Percentiles rank a stretch among this genome's conserved stretches.
Evolutionary conservation across 306 rosid species (phyloP).

Genomic region (Medicago ruthenica): DNA sequence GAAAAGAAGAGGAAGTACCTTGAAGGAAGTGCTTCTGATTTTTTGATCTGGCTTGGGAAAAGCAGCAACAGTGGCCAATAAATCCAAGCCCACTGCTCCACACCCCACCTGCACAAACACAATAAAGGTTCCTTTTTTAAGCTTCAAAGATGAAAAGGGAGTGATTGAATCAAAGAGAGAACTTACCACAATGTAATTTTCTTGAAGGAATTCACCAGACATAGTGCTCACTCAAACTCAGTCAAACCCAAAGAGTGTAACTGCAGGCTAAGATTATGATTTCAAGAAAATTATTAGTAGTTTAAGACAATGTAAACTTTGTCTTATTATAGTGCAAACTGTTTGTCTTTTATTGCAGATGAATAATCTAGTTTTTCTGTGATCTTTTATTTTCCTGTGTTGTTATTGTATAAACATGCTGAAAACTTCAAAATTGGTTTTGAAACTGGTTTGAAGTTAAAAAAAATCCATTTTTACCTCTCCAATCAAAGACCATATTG

Average conservation of each 20-base stretch:
- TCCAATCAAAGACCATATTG: not conserved
- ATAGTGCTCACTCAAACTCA: slow-evolving; percentile 39
- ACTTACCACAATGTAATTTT: slow-evolving; percentile 62
- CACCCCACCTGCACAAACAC: slow-evolving; percentile 64
- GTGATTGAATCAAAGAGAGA: not conserved
- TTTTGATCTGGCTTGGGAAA: slow-evolving; percentile 80
- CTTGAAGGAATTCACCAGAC: slow-evolving; percentile 56
- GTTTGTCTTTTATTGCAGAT: slow-evolving; percentile 1
- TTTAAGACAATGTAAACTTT: too few species aligned
- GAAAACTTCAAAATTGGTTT: not conserved
- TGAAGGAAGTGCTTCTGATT: slow-evolving; percentile 74
- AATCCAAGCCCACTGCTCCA: slow-evolving; percentile 63
- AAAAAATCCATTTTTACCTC: not conserved
- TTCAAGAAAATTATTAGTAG: not conserved
- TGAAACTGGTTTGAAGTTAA: not conserved
- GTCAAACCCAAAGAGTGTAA: not conserved
- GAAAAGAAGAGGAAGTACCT: slow-evolving; percentile 44
- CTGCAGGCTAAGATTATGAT: not conserved
- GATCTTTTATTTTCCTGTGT: not conserved
- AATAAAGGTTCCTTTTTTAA: slow-evolving; percentile 17
- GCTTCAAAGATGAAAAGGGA: slow-evolving; percentile 28
- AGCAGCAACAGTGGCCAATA: slow-evolving; percentile 67
- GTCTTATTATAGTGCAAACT: not conserved
- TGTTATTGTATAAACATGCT: not conserved
- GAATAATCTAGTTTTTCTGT: not conserved